Conservation (phyloP, 805 yeast species). For the Naumovozyma castellii region DNA sequence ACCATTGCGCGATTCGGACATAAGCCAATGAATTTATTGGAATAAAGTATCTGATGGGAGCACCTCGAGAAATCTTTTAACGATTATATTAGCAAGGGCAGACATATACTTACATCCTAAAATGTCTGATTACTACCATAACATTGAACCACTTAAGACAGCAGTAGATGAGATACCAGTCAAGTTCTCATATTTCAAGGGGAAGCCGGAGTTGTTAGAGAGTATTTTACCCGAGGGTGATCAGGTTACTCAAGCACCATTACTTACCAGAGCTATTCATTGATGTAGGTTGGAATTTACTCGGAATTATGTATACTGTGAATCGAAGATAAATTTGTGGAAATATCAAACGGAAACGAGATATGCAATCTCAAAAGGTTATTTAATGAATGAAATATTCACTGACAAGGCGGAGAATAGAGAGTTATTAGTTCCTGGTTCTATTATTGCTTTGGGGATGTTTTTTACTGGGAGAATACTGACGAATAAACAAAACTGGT, state of each 20-base stretch:
- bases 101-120: too few species aligned
- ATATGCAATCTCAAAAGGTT: slow-evolving; percentile 3
- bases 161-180: not conserved
- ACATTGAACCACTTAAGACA: not conserved
- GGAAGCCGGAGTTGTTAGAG: not conserved
- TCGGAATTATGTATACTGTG: not conserved
- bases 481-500: slow-evolving; percentile 21
- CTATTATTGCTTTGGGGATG: slow-evolving; percentile 20
- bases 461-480: slow-evolving; percentile 23
- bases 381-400: slow-evolving; percentile 14
- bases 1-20: not conserved
- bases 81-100: too few species aligned
- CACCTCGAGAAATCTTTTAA: too few species aligned
- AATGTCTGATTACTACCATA: not conserved
- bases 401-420: slow-evolving; percentile 17
- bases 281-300: not conserved
- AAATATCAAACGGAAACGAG: not conserved
- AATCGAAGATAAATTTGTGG: not conserved
- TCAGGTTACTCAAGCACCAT: slow-evolving; percentile 8
- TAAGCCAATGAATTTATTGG: not conserved
- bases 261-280: slow-evolving; percentile 8
- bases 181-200: slow-evolving; percentile 1
- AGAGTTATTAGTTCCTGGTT: slow-evolving; percentile 20
- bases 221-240: slow-evolving; percentile 12
- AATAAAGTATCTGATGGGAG: too few species aligned